These are phyloP conservation scores for Trametes polyzona DNA, from an alignment of 1,284 basidiomycete genomes.

Conservation along the genomic window DNA sequence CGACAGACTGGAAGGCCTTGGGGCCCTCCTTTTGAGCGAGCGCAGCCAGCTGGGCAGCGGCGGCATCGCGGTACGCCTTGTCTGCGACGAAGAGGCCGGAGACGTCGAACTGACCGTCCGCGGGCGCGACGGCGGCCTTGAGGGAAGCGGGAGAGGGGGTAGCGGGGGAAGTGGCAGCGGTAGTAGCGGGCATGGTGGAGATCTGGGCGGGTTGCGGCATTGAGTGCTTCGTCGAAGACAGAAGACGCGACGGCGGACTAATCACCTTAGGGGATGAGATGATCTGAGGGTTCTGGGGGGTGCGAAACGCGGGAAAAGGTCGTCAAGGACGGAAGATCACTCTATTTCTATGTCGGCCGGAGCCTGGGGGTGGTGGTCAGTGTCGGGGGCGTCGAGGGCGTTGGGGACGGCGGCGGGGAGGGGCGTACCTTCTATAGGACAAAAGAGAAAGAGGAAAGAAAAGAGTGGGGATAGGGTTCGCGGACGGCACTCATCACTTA, in stretches of 20 bases:
- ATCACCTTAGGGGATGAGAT: constrained; percentile 36
- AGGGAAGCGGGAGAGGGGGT: constrained; percentile 62
- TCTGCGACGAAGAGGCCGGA: constrained; percentile 73
- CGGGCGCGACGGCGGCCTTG: constrained; percentile 60
- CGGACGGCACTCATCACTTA: constrained; percentile 25
- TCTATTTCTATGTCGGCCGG: constrained; percentile 41
- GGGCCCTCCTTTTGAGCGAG: constrained; percentile 87
- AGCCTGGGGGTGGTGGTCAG: constrained; percentile 29
- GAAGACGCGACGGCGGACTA: constrained; percentile 13
- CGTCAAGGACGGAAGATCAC: constrained; percentile 43
- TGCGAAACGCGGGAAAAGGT: constrained; percentile 38
- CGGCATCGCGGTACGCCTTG: constrained; percentile 73
- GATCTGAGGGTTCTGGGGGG: constrained; percentile 34
- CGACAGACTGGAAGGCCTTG: constrained; percentile 75
- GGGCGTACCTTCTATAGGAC: constrained; percentile 51
- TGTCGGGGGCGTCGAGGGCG: constrained; percentile 2
- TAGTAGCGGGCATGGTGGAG: constrained; percentile 73
- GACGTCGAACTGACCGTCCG: constrained; percentile 64
- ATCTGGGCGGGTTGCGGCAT: constrained; percentile 42
- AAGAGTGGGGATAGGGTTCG: constrained; percentile 34
- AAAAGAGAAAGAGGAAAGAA: constrained; percentile 37
- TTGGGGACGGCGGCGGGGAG: constrained; percentile 29
- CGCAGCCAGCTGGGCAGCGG: constrained; percentile 73
- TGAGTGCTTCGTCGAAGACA: constrained; percentile 18
- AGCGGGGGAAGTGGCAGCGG: constrained; percentile 48